Evolutionary conservation across 1,139 yeast genomes (phyloP).

Genomic region (Hansenula lynferdii): DNA sequence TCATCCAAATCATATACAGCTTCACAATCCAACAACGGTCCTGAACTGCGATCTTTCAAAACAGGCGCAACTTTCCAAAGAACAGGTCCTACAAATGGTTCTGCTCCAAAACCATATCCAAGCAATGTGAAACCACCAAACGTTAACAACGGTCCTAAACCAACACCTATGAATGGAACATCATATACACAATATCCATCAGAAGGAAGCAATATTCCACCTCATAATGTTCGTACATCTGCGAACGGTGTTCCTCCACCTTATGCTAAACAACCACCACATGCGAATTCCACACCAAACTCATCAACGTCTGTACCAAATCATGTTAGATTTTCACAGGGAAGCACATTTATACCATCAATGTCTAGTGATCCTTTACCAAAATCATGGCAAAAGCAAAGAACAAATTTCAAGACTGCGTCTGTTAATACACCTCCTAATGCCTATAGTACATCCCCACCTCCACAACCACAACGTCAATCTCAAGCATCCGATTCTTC

Average conservation of each 20-base stretch:
- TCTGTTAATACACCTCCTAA: neutral
- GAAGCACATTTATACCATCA: neutral
- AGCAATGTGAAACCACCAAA: no score
- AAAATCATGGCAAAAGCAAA: conserved; percentile 8
- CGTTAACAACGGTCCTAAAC: neutral
- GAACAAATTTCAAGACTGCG: conserved; percentile 2
- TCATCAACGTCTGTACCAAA: neutral
- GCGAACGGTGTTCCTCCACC: neutral
- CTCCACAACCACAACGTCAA: neutral
- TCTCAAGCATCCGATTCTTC: no score
- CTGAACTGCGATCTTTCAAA: neutral
- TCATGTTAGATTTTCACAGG: neutral
- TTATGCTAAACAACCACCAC: neutral
- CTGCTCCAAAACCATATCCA: no score
- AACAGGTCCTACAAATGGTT: neutral
- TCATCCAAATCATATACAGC: neutral
- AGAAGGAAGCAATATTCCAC: neutral
- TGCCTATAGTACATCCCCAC: neutral
- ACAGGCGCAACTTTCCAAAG: neutral
- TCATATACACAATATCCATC: neutral
- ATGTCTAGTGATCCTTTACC: neutral
- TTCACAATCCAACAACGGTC: neutral
- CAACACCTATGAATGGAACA: neutral
- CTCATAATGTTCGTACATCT: neutral
- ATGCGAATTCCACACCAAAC: neutral